Evolutionary conservation across 345 rosid genomes (phyloP).

Genomic region (Pelargonium nanum): DNA sequence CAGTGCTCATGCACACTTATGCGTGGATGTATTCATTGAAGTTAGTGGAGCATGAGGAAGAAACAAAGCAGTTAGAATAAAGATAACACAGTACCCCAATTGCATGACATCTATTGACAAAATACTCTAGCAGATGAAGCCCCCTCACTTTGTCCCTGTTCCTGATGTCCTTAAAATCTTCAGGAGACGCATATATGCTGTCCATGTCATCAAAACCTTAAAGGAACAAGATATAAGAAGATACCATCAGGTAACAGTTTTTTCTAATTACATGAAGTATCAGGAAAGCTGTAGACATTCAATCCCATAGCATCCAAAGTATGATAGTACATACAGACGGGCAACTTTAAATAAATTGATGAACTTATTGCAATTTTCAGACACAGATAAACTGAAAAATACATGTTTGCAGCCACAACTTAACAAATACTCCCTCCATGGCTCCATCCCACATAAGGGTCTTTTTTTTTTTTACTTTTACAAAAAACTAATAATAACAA

Average conservation of each 20-base stretch:
- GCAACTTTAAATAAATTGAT: background rate
- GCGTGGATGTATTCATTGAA: background rate
- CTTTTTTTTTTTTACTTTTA: no score
- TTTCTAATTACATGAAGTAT: background rate
- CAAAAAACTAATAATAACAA: no score
- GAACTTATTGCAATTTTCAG: background rate
- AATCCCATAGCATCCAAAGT: no score
- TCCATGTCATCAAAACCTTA: constrained; percentile 81
- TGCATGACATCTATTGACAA: constrained; percentile 67
- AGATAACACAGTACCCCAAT: constrained; percentile 53
- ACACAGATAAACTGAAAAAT: no score
- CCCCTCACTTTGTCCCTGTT: constrained; percentile 58
- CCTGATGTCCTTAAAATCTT: constrained; percentile 53
- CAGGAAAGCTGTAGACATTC: background rate
- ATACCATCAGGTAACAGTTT: constrained; percentile 10
- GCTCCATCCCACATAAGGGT: no score
- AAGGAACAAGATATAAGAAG: constrained; percentile 3
- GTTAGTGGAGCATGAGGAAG: background rate
- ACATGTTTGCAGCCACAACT: background rate
- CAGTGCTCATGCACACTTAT: background rate
- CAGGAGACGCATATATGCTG: constrained; percentile 79
- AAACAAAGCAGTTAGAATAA: background rate
- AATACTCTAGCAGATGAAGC: constrained; percentile 74
- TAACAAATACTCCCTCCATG: background rate
- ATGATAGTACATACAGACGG: background rate